Percentiles rank a stretch among this genome's conserved stretches.
Conservation (phyloP, 495 filamentous ascomycete genomes). For the Endocarpon pusillum region DNA sequence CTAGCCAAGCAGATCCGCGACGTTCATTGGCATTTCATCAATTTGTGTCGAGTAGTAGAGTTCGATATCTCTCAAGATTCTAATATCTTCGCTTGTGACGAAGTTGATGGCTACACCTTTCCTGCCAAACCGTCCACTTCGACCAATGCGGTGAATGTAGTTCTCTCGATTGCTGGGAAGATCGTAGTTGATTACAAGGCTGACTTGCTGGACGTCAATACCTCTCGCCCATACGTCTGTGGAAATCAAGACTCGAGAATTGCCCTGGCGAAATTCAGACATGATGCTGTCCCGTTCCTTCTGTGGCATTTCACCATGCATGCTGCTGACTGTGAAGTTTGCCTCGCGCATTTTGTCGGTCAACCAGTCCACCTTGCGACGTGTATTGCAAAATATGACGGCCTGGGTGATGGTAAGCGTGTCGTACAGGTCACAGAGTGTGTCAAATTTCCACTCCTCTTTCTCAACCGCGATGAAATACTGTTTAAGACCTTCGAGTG, state of each 20-base stretch:
- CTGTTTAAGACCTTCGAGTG: slow-evolving; percentile 97
- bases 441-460: slow-evolving; percentile 99
- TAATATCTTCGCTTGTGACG: slow-evolving; percentile 95
- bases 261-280: slow-evolving; percentile 98
- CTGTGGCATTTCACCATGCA: slow-evolving; percentile 99
- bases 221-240: slow-evolving; percentile 94
- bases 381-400: slow-evolving; percentile 99
- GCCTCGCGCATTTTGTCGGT: slow-evolving; percentile 95
- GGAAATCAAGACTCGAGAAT: slow-evolving; percentile 93
- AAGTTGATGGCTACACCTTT: slow-evolving; percentile 99
- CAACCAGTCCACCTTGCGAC: slow-evolving; percentile 99
- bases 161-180: slow-evolving; percentile 97
- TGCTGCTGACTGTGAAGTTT: slow-evolving; percentile 97
- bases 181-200: slow-evolving; percentile 99
- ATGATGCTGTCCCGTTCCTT: slow-evolving; percentile 94
- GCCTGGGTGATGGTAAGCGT: slow-evolving; percentile 98
- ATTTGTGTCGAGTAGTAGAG: slow-evolving; percentile 50
- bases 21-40: slow-evolving; percentile 48
- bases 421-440: slow-evolving; percentile 95
- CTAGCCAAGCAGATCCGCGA: slow-evolving; percentile 24
- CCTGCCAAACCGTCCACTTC: slow-evolving; percentile 95
- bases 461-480: slow-evolving; percentile 99
- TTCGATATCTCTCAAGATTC: slow-evolving; percentile 96
- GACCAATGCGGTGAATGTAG: slow-evolving; percentile 99
- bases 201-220: slow-evolving; percentile 99